Conservation (phyloP, 1,284 basidiomycete genomes). For the Ganoderma sp. region DNA sequence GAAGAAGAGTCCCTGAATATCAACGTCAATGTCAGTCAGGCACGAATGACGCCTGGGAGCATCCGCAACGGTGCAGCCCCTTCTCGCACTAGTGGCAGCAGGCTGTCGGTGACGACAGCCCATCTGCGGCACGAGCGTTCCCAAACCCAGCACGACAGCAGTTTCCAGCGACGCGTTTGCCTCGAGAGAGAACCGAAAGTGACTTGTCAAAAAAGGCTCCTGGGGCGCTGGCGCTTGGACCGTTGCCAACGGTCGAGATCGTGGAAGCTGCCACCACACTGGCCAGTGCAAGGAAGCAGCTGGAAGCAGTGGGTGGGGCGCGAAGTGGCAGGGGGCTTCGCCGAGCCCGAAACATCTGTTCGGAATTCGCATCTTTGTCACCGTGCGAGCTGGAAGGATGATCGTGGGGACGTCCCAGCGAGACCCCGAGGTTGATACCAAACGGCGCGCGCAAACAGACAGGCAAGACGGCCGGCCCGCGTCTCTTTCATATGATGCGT, state of each 20-base stretch:
- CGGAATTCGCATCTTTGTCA: background rate
- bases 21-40: conserved; percentile 12
- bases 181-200: background rate
- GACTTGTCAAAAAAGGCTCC: conserved; percentile 3
- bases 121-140: background rate
- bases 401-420: conserved; percentile 5
- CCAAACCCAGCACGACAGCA: background rate
- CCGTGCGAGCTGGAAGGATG: conserved; percentile 3
- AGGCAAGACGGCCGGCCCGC: background rate
- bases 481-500: background rate
- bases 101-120: background rate
- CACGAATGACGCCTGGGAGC: conserved; percentile 5
- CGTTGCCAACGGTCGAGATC: conserved; percentile 4
- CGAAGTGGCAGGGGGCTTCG: conserved; percentile 10
- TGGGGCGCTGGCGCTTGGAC: background rate
- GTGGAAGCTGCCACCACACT: conserved; percentile 1
- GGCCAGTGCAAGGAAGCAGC: background rate
- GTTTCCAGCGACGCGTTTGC: background rate
- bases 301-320: background rate
- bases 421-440: conserved; percentile 1
- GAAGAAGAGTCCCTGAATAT: conserved; percentile 4
- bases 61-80: conserved; percentile 7
- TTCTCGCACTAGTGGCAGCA: background rate
- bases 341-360: conserved; percentile 2
- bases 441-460: background rate